Base-by-base conservation (phyloP, 2,329 filamentous ascomycete species). In the Colletotrichum sublineola region DNA sequence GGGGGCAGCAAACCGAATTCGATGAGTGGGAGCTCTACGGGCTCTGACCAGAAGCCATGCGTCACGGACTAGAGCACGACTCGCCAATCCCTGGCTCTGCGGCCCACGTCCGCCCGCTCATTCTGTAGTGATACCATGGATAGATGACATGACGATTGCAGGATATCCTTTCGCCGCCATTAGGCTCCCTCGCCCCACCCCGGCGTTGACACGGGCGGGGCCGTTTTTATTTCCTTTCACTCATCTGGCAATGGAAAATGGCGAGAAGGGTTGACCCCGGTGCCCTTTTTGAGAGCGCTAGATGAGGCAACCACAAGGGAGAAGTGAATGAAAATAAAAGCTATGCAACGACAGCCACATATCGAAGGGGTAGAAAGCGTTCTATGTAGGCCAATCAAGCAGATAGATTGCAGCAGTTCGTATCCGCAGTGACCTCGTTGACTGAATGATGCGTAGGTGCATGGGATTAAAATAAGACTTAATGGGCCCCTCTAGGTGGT, bases 11-110 rank as follows among this genome's bases (percentile, higher is more conserved):
- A 67, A 71, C 82, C 67, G 79, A 81, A 74, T 80, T 88, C 72
- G 90, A 92, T 81, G 90, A 90, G 73, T 93, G 91, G 91, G 88
- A 88, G 76, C 85, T 91, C 77, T 92, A 93, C 78, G 90, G 88
- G 77, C 81, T 92, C 69, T 91, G 77, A 81, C 63, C 71, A 71
- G 71, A 73, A 62, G 71, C 71, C 68, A 71, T 66, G 67, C 55
- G 71, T 71, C 62, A 71, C 46, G 71, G 71, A 63, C 61, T 63
- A 52, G 67, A 71, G 62, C 67, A 71, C 71, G 68, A 63, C 71
- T 71, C 68, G 58, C 62, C 68, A 71, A 67, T 62, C 36, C 67
- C 67, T 73, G 68, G 67, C 67, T 73, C 71, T 73, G 71, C 71
- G 68, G 71, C 71, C 67, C 71, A 58, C 57, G 62, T 20, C 50